These are phyloP conservation scores for Pinus taeda DNA, from an alignment of 75 land plant genomes.

Conservation along the genomic window DNA sequence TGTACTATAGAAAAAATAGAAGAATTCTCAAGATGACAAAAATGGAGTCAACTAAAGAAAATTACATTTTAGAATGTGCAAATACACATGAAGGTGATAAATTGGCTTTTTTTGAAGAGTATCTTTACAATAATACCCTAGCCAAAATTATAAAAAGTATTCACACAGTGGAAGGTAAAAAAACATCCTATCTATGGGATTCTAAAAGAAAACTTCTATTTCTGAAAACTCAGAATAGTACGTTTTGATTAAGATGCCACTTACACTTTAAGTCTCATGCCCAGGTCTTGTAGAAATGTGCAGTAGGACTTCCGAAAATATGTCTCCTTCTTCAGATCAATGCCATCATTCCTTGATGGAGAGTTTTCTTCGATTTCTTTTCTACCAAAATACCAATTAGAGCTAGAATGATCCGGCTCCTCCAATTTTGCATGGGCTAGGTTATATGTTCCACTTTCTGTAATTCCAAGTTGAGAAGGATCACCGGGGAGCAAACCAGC, in stretches of 20 bases:
- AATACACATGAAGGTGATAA: neutral
- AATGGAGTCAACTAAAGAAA: neutral
- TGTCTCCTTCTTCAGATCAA: constrained; percentile 81
- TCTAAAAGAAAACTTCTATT: neutral
- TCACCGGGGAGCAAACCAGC: constrained; percentile 34
- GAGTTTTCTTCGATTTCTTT: constrained; percentile 87
- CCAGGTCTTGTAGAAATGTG: constrained; percentile 80
- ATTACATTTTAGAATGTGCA: neutral
- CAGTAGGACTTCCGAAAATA: constrained; percentile 87
- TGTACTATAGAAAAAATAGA: neutral
- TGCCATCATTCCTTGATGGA: constrained; percentile 77
- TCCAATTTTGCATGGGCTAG: constrained; percentile 43
- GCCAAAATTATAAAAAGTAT: neutral
- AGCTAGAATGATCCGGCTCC: constrained; percentile 47
- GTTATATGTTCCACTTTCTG: constrained; percentile 28
- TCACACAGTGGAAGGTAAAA: neutral
- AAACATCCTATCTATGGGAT: neutral
- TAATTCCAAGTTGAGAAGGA: constrained; percentile 36
- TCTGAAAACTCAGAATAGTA: neutral
- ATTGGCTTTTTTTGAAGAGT: neutral
- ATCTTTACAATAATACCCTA: neutral
- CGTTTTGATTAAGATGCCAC: constrained; percentile 6
- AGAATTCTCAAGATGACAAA: neutral
- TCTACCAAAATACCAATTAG: constrained; percentile 71
- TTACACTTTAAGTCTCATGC: constrained; percentile 90